Evolutionary conservation across 2,329 filamentous ascomycete genomes (phyloP).

Genomic region (Pseudogymnoascus sp.): DNA sequence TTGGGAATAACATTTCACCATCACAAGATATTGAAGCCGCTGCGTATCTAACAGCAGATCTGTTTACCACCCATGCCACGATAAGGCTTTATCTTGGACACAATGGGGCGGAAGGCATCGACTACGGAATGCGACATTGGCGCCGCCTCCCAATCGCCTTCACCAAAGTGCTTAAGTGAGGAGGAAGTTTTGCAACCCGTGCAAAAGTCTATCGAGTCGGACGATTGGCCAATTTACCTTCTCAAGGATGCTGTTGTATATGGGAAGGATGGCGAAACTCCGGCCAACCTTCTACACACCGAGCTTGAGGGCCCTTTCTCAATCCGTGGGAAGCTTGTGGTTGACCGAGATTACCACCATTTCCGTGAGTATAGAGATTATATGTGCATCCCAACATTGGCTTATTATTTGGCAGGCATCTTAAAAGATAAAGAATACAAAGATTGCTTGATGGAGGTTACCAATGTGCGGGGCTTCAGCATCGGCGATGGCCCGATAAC

Average conservation of each 20-base stretch:
- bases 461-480: slow-evolving; percentile 41
- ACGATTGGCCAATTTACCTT: slow-evolving; percentile 55
- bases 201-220: slow-evolving; percentile 29
- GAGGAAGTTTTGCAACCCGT: slow-evolving; percentile 10
- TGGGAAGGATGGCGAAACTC: slow-evolving; percentile 42
- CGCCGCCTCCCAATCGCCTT: slow-evolving; percentile 31
- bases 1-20: neutral
- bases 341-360: slow-evolving; percentile 38
- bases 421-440: slow-evolving; percentile 26
- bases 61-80: neutral
- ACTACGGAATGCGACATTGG: slow-evolving; percentile 27
- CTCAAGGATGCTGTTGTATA: slow-evolving; percentile 55
- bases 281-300: slow-evolving; percentile 54
- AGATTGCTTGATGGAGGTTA: slow-evolving; percentile 44
- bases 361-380: slow-evolving; percentile 29
- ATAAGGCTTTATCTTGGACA: neutral
- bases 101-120: neutral
- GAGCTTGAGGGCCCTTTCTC: slow-evolving; percentile 52
- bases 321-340: slow-evolving; percentile 50
- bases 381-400: neutral
- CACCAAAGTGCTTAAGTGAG: slow-evolving; percentile 20
- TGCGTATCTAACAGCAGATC: neutral
- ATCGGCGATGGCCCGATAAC: slow-evolving; percentile 48
- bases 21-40: neutral
- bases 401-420: slow-evolving; percentile 23